Conservation (phyloP, 176 grass and related monocot species). For the Phragmites australis region DNA sequence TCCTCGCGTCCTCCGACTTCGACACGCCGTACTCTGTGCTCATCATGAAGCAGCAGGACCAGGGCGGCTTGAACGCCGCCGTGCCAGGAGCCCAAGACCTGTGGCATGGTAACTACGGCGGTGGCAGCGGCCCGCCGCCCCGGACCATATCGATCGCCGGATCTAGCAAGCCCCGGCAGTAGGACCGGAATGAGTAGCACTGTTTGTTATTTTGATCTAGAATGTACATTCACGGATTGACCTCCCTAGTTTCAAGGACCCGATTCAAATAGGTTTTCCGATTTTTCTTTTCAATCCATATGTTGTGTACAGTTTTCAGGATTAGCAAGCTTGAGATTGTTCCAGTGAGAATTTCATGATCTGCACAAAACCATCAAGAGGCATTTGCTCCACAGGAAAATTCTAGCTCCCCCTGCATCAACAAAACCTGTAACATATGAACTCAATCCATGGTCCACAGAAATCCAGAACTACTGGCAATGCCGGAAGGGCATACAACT, state of each 20-base stretch:
- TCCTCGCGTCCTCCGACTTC: conserved; percentile 74
- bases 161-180: conserved; percentile 25
- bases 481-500: neutral
- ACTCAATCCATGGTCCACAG: neutral
- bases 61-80: conserved; percentile 53
- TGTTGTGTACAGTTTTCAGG: conserved; percentile 30
- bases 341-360: neutral
- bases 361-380: neutral
- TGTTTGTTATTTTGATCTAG: neutral
- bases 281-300: neutral
- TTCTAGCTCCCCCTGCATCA: neutral
- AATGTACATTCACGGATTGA: neutral
- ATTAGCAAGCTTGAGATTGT: neutral
- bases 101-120: conserved; percentile 20
- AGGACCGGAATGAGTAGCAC: neutral
- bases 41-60: conserved; percentile 91
- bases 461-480: neutral
- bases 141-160: neutral
- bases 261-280: conserved; percentile 23
- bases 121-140: neutral
- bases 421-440: neutral
- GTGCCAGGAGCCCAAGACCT: conserved; percentile 41
- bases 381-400: neutral
- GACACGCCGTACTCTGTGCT: conserved; percentile 68
- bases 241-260: conserved; percentile 27